phyloP scores from a whole-genome alignment of 768 basidiomycete species.

The Tremella mesenterica region DNA sequence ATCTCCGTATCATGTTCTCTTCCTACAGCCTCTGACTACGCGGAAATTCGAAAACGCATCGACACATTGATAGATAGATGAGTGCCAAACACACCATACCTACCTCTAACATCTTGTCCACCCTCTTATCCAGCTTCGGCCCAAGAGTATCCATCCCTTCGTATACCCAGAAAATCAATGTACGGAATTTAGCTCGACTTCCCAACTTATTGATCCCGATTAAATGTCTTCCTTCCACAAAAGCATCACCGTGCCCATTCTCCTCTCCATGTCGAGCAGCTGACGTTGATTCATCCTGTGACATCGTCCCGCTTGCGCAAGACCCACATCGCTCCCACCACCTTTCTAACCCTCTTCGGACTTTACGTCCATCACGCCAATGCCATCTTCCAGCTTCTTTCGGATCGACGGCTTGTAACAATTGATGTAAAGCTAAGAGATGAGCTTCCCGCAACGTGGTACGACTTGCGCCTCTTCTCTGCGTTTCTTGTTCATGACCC shows the following conservation, averaged over 20 bases:
- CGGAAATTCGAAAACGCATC: too few species aligned
- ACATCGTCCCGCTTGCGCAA: too few species aligned
- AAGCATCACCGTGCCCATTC: slow-evolving; percentile 12
- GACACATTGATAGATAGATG: background rate
- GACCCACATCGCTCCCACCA: slow-evolving; percentile 62
- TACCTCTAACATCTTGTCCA: slow-evolving; percentile 85
- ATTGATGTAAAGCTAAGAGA: slow-evolving; percentile 53
- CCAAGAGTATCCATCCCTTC: slow-evolving; percentile 59
- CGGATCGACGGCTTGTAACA: slow-evolving; percentile 65
- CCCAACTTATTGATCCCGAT: slow-evolving; percentile 1
- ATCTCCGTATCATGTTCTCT: background rate
- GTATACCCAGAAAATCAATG: slow-evolving; percentile 85
- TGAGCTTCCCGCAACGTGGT: slow-evolving; percentile 15
- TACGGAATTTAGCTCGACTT: slow-evolving; percentile 56
- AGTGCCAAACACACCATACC: slow-evolving; percentile 6
- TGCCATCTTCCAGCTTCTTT: slow-evolving; percentile 78
- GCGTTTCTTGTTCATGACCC: background rate
- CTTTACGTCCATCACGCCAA: slow-evolving; percentile 89
- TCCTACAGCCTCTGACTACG: too few species aligned
- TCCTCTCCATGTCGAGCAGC: background rate
- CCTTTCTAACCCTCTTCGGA: slow-evolving; percentile 66
- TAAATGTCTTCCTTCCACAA: background rate
- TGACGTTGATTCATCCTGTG: slow-evolving; percentile 55
- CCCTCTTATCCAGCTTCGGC: slow-evolving; percentile 63
- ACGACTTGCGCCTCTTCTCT: slow-evolving; percentile 3